These are phyloP conservation scores for Torrubiellomyces zombiae DNA, from an alignment of 2,329 filamentous ascomycete species.

Conservation along the genomic window DNA sequence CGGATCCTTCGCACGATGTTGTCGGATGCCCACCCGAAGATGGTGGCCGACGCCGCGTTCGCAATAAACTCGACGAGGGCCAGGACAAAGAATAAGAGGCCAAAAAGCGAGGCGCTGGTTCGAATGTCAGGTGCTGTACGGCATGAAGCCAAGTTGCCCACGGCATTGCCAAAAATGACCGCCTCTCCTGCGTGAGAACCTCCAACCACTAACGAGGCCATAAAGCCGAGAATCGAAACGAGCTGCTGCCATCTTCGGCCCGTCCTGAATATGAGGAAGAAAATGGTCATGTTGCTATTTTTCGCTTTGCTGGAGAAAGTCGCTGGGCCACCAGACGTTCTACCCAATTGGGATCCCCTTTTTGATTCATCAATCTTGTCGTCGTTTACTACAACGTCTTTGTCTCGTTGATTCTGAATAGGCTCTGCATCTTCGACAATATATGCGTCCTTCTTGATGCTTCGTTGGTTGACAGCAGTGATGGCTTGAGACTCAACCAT, in stretches of 20 bases:
- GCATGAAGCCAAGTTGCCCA: slow-evolving; percentile 1
- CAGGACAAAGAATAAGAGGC: neutral
- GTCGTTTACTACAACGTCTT: too few relatives aligned
- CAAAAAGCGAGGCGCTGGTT: neutral
- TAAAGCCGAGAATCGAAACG: neutral
- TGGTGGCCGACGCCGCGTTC: slow-evolving; percentile 7
- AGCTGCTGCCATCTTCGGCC: slow-evolving; percentile 1
- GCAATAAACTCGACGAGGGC: neutral
- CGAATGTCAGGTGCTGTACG: neutral
- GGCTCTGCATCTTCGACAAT: too few relatives aligned
- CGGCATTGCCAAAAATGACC: slow-evolving; percentile 1
- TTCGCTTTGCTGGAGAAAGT: slow-evolving; percentile 8
- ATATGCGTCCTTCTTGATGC: slow-evolving; percentile 15
- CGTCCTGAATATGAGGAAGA: slow-evolving; percentile 1
- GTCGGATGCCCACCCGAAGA: slow-evolving; percentile 30
- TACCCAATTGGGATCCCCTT: too few relatives aligned
- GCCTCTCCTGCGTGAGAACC: slow-evolving; percentile 25
- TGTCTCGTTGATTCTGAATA: too few relatives aligned
- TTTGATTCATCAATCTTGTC: too few relatives aligned
- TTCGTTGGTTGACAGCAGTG: neutral
- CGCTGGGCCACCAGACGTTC: too few relatives aligned
- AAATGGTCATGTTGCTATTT: neutral
- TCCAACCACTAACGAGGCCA: slow-evolving; percentile 37
- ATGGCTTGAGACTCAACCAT: neutral
- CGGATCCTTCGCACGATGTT: slow-evolving; percentile 41